These are phyloP conservation scores for Tetrapisispora phaffii DNA, from an alignment of 805 yeast genomes.

Conservation along the genomic window DNA sequence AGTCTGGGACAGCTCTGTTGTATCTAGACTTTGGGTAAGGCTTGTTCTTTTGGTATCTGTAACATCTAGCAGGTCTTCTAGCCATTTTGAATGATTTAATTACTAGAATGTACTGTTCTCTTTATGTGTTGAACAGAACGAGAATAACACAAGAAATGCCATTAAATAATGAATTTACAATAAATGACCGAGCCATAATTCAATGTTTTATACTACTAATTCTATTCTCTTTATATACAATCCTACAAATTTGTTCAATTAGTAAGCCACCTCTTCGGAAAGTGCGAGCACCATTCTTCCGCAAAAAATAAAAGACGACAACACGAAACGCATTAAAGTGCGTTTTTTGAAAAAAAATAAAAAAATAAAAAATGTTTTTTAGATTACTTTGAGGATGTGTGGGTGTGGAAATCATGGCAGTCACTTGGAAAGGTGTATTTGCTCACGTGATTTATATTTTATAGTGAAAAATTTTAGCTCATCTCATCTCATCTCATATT, in stretches of 20 bases:
- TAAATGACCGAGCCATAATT: no score
- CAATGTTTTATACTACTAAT: no score
- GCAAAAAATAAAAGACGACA: no score
- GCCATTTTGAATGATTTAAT: constrained; percentile 68
- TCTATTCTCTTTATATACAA: no score
- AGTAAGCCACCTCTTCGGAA: no score
- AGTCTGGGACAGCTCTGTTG: constrained; percentile 99
- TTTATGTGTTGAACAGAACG: background rate
- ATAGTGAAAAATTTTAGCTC: constrained; percentile 4
- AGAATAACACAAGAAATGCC: background rate
- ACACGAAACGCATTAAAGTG: no score
- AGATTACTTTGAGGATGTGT: background rate
- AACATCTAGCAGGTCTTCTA: constrained; percentile 99
- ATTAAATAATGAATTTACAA: no score
- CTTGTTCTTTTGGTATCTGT: constrained; percentile 99
- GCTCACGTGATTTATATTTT: no score
- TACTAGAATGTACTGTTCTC: background rate
- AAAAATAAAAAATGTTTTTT: background rate
- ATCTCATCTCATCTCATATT: constrained; percentile 10
- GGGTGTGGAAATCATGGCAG: background rate
- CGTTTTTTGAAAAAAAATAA: no score
- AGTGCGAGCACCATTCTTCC: no score
- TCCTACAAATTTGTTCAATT: no score
- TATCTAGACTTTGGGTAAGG: constrained; percentile 99
- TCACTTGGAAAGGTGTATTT: no score